Conservation (phyloP, 2,329 filamentous ascomycete genomes). For the Colletotrichum tropicale region DNA sequence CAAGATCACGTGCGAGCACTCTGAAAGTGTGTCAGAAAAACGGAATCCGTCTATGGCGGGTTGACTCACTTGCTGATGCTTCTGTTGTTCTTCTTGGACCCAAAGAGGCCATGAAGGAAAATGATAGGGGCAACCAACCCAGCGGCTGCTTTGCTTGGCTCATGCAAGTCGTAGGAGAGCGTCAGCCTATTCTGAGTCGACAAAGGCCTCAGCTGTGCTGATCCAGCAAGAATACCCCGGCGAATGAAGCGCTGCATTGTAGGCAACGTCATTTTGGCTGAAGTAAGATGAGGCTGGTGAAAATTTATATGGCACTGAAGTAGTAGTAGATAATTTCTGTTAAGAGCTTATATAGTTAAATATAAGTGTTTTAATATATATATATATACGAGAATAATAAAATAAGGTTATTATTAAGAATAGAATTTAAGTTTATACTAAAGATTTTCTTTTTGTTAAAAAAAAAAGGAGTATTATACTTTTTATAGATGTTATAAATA, state of each 20-base stretch:
- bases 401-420: neutral
- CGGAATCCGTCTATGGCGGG: conserved; percentile 6
- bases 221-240: too few species aligned
- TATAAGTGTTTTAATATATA: neutral
- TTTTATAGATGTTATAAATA: too few species aligned
- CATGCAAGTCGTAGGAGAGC: conserved; percentile 68
- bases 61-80: conserved; percentile 86
- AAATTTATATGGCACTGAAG: neutral
- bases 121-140: conserved; percentile 68
- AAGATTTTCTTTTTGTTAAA: too few species aligned
- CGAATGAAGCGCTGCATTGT: neutral
- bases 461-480: too few species aligned
- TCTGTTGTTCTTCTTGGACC: conserved; percentile 93
- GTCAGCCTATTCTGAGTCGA: neutral
- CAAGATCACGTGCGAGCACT: conserved; percentile 79
- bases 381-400: neutral
- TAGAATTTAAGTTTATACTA: too few species aligned
- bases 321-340: neutral
- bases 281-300: neutral
- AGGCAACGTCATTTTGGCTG: neutral
- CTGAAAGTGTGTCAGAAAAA: conserved; percentile 45
- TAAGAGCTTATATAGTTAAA: neutral
- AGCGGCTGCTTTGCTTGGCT: conserved; percentile 48
- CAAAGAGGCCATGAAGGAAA: conserved; percentile 92
- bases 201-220: neutral